Evolutionary conservation across 306 rosid species (phyloP).

Genomic region (Parietaria judaica): DNA sequence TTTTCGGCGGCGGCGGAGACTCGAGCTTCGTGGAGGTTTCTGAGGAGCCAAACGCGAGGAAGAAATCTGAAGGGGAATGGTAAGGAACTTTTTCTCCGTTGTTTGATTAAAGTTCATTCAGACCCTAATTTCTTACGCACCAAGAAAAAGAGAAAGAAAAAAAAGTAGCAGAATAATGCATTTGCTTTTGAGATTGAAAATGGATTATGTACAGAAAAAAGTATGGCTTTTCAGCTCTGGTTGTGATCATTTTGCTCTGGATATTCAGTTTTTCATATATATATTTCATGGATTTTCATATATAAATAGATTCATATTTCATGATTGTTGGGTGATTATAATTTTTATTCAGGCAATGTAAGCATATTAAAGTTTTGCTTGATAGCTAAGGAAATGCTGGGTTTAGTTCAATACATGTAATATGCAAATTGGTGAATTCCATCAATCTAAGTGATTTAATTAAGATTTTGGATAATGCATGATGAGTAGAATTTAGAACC

Average conservation of each 20-base stretch:
- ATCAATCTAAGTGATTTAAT: too few species aligned
- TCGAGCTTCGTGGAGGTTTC: conserved; percentile 49
- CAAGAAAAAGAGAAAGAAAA: background rate
- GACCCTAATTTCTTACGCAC: too few species aligned
- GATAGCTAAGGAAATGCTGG: background rate
- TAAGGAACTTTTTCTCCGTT: conserved; percentile 9
- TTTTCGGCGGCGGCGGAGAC: conserved; percentile 66
- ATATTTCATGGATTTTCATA: background rate
- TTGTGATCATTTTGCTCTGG: background rate
- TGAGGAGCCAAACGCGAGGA: conserved; percentile 32
- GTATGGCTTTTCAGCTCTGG: too few species aligned
- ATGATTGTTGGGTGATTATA: background rate
- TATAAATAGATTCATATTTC: background rate
- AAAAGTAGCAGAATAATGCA: conserved; percentile 1
- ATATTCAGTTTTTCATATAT: background rate
- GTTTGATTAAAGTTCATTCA: background rate
- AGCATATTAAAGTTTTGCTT: background rate
- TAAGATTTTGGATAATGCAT: too few species aligned
- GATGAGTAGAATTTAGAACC: too few species aligned
- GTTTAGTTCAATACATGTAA: background rate
- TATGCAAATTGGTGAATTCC: too few species aligned
- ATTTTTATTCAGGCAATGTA: background rate
- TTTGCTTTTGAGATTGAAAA: background rate
- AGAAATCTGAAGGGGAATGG: conserved; percentile 24
- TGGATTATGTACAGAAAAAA: background rate